These are phyloP conservation scores for Leccinum pachyderme DNA, from an alignment of 1,284 basidiomycete species.

Conservation along the genomic window DNA sequence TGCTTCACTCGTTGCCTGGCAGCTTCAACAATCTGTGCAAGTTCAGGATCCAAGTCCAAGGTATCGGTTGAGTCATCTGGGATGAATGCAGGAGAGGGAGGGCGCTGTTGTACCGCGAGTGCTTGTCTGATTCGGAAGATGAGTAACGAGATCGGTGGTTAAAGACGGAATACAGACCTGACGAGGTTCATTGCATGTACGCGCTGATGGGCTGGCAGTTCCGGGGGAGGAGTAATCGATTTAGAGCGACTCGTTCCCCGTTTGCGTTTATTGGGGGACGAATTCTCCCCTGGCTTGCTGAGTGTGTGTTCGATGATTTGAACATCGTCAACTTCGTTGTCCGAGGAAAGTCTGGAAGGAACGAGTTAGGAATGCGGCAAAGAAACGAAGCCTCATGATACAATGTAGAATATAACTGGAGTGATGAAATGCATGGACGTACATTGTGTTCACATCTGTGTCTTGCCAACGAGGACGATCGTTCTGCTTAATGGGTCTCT, in stretches of 20 bases:
- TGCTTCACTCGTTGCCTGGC: conserved; percentile 28
- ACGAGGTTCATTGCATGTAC: conserved; percentile 55
- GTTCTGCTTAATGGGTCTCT: conserved; percentile 35
- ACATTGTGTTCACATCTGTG: conserved; percentile 26
- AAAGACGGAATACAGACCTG: conserved; percentile 41
- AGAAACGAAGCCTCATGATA: background rate
- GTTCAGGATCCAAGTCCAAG: conserved; percentile 57
- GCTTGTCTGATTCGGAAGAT: conserved; percentile 42
- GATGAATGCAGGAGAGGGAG: conserved; percentile 43
- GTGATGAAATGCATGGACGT: conserved; percentile 14
- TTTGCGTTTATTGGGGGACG: conserved; percentile 37
- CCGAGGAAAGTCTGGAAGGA: conserved; percentile 39
- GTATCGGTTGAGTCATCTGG: conserved; percentile 50
- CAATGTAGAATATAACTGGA: background rate
- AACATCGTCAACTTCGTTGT: conserved; percentile 48
- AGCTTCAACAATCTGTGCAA: conserved; percentile 50
- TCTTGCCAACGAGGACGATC: conserved; percentile 39
- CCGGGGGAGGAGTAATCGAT: conserved; percentile 73
- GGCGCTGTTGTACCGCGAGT: conserved; percentile 39
- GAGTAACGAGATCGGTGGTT: conserved; percentile 4
- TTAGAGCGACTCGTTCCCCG: conserved; percentile 56
- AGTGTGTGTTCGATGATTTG: conserved; percentile 35
- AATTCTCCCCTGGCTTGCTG: conserved; percentile 15
- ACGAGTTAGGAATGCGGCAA: conserved; percentile 10
- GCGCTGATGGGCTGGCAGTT: conserved; percentile 48